Evolutionary conservation across 2,329 filamentous ascomycete genomes (phyloP).

Genomic region (Fusarium denticulatum): DNA sequence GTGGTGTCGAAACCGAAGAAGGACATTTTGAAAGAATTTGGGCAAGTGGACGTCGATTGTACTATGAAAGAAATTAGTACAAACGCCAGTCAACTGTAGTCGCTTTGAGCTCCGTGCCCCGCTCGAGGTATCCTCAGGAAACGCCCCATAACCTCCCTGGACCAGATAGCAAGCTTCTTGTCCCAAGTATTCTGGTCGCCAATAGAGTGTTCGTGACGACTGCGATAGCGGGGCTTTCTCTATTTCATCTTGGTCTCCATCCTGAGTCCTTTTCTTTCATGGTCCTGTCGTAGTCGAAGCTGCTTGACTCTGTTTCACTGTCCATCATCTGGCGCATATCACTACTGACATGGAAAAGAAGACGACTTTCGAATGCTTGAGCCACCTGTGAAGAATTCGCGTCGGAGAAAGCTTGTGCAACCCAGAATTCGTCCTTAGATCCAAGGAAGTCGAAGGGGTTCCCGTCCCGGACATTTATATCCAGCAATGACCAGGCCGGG

Average conservation of each 20-base stretch:
- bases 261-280: background rate
- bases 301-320: background rate
- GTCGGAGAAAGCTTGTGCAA: background rate
- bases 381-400: no score
- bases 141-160: background rate
- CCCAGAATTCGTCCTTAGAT: background rate
- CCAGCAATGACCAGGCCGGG: background rate
- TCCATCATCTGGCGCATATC: background rate
- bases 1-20: constrained; percentile 90
- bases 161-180: background rate
- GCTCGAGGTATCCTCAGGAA: constrained; percentile 18
- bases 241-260: background rate
- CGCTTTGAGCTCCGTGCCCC: constrained; percentile 33
- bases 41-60: constrained; percentile 35
- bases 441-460: background rate
- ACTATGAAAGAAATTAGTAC: constrained; percentile 40
- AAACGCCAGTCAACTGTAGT: constrained; percentile 18
- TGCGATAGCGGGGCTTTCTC: background rate
- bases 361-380: no score
- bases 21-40: constrained; percentile 69
- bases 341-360: background rate
- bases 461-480: background rate
- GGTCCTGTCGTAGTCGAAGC: background rate
- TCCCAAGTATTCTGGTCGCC: background rate
- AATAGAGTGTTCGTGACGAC: background rate